phyloP scores from a whole-genome alignment of 1,284 basidiomycete genomes.

The Papiliotrema nemorosa region DNA sequence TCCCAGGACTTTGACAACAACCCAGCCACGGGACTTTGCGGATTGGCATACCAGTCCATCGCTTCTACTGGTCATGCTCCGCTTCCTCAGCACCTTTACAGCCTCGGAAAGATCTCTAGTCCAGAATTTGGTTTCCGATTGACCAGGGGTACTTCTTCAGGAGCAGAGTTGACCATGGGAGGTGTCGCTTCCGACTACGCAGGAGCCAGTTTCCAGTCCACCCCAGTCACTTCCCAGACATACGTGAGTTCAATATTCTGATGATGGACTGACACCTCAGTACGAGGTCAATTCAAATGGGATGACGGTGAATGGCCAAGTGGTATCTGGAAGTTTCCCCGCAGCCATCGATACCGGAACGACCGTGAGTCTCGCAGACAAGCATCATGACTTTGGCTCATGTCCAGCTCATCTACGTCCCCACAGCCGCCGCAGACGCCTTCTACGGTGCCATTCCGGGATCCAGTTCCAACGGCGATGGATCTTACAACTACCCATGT shows the following conservation, averaged over 20 bases:
- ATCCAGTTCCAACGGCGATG: constrained; percentile 1
- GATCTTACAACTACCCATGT: constrained; percentile 7
- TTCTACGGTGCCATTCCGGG: constrained; percentile 9
- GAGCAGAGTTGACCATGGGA: constrained; percentile 10
- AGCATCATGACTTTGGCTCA: neutral
- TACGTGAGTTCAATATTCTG: neutral
- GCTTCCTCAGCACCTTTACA: constrained; percentile 8
- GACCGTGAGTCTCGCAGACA: constrained; percentile 1
- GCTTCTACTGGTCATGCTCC: constrained; percentile 4
- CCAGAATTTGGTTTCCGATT: constrained; percentile 8
- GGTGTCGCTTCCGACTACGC: constrained; percentile 11
- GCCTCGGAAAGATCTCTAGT: neutral
- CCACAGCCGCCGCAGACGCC: constrained; percentile 5
- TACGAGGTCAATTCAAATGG: constrained; percentile 7
- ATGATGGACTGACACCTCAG: too few species aligned
- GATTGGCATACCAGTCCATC: constrained; percentile 8
- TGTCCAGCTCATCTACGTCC: constrained; percentile 7
- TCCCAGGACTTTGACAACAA: constrained; percentile 8
- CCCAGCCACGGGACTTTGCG: constrained; percentile 10
- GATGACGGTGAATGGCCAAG: constrained; percentile 4
- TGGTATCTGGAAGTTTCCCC: neutral
- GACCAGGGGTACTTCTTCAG: constrained; percentile 4
- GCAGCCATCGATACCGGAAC: constrained; percentile 10
- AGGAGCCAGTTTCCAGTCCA: constrained; percentile 3
- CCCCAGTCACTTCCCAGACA: constrained; percentile 4